Base-by-base conservation (phyloP, 306 rosid species). In the Ormosia semicastrata region DNA sequence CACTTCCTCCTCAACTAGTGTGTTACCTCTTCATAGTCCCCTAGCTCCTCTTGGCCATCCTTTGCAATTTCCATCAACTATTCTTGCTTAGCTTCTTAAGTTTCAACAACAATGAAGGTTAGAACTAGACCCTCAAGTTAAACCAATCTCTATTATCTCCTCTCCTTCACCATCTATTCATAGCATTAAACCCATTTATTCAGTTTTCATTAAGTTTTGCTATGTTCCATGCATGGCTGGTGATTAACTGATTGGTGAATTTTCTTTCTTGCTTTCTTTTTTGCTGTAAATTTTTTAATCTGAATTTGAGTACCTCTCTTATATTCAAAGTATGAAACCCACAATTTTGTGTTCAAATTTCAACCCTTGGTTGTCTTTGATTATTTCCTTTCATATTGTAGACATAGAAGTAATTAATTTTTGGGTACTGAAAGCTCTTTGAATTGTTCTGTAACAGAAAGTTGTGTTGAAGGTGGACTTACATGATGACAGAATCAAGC, bases 381-480 rank as follows among this genome's bases (percentile, higher is more conserved):
- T 24, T 24, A 24, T 24, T 24, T 24, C 24, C 24, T 24, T 24
- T 24, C 1, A 1, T 24, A 24, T 24, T 24, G 24, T 24, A 24
- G 24, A 24, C 24, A 0, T 24, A 24, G 0, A 24, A 24, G 24
- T 24, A 24, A 24, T 24, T 24, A 24, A 24, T 24, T 24, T 0
- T 24, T 24, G 24, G 24, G 24, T 24, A 24, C 24, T 24, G 1
- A 24, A 24, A 24, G 24, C 1, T 24, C 24, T 24, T 24, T 24
- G 24, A 24, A 24, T 24, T 24, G 24, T 24, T 24, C 15, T 69
- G 29, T 50, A 7, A 71, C 92, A 93, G 98, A 87, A 89, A 89
- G 72, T 88, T 11, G 89, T 91, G 76, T 30, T 93, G 78, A 82
- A 77, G 40, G 70, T 94, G 77, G 85, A 76, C 3, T 1, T 91